Base-by-base conservation (phyloP, 768 basidiomycete genomes). In the Psilocybe sp. region DNA sequence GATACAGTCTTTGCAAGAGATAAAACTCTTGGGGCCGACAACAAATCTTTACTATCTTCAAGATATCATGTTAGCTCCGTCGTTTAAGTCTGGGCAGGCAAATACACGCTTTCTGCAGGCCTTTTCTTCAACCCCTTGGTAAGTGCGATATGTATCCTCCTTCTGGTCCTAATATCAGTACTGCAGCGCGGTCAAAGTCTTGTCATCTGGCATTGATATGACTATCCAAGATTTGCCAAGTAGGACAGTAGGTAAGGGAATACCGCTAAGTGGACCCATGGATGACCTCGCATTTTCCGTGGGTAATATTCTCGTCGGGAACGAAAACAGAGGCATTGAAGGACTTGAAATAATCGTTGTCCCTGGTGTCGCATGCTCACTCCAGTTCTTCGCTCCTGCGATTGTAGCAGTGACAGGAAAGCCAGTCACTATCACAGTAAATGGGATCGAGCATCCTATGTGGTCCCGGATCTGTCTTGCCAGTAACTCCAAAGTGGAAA, bases 241-340 rank as follows among this genome's bases (percentile, higher is more conserved):
- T 0, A 73, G 84, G 1, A 59, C 57, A 0, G 69, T 78, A 0
- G 78, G 81, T 1, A 64, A 77, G 31, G 86, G 85, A 1, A 74
- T 87, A 2, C 87, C 87, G 0, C 72, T 67, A 12, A 78, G 80
- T 51, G 86, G 86, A 0, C 80, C 84, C 0, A 82, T 85, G 79
- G 87, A 89, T 57, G 50, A 70, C 9, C 59, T 79, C 9, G 79
- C 85, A 0, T 80, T 82, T 61, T 63, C 72, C 19, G 67, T 72
- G 0, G 85, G 78, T 8, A 87, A 87, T 56, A 53, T 79, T 33
- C 66, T 89, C 12, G 81, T 76, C 4, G 79, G 79, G 4, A 89
- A 87, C 59, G 49, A 63, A 28, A 28, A 28, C 0, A 55, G 60
- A 1, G 70, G 61, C 8, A 77, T 64, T 0, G 86, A 87, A 60